Base-by-base conservation (phyloP, 2,329 filamentous ascomycete species). In the Pyrenophora seminiperda region DNA sequence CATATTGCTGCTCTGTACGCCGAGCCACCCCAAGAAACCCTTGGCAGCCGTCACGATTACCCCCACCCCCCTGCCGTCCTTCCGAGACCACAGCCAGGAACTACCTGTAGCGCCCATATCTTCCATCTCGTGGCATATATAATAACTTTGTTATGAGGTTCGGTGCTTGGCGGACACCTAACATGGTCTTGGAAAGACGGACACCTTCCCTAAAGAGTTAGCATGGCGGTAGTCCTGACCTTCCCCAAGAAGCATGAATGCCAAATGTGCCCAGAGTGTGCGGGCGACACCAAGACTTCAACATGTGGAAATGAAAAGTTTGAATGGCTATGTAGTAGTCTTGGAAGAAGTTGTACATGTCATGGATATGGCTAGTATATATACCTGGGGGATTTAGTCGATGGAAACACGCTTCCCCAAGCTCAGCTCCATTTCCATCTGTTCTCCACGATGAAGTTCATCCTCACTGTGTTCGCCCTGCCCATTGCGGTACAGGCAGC, bases 391-490 rank as follows among this genome's bases (percentile, higher is more conserved):
- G 18, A 31, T 41, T 33, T 5, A 27, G 24, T 27, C 24, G 41
- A 17, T 30, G 34, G 39, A 32, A 61, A 65, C 30, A 15, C 57
- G 55, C 62, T 59, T 56, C 62, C 55, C 58, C 54, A 49, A 58
- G 61, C 62, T 65, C 61, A 61, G 59, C 58, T 43, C 24, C 20
- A 41, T 54, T 54, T 54, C 47, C 42, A 50, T 48, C 32, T 41
- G 40, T 33, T 41, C 14, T 56, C 55, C 56, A 63, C 62, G 51
- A 65, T 65, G 62, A 65, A 58, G 60, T 58, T 65, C 42, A 58
- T 55, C 38, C 27, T 63, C 34, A 61, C 58, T 47, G 51, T 53
- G n/a, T 41, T 65, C 19, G 60, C 50, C 37, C 47, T 65, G 29
- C 62, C 62, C 11, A 31, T 63, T 50, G 62, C 55, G 36, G 60